Evolutionary conservation across 306 rosid species (phyloP).

Genomic region (Medicago truncatula): MtrunA17r5.0-ANR NC_053048.1:43932501-43933000

Average conservation of each 20-base stretch:
- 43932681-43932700: slow-evolving; percentile 6
- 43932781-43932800: background rate
- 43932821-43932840: background rate
- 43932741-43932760: slow-evolving; percentile 18
- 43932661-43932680: slow-evolving; percentile 28
- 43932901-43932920: background rate
- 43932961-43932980: background rate
- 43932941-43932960: no score
- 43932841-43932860: background rate
- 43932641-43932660: slow-evolving; percentile 63
- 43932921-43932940: background rate
- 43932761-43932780: slow-evolving; percentile 21
- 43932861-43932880: background rate
- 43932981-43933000: background rate
- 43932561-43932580: slow-evolving; percentile 69
- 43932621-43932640: slow-evolving; percentile 87
- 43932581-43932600: slow-evolving; percentile 81
- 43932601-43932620: slow-evolving; percentile 87
- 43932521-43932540: slow-evolving; percentile 39
- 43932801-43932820: background rate
- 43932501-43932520: background rate
- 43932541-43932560: slow-evolving; percentile 63
- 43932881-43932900: no score
- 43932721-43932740: slow-evolving; percentile 11
- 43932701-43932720: slow-evolving; percentile 30